Evolutionary conservation across 2,329 filamentous ascomycete species (phyloP), one percentile per base, ranked within the genome.

Genomic region (Chrysoporthe deuterocubensis): DNA sequence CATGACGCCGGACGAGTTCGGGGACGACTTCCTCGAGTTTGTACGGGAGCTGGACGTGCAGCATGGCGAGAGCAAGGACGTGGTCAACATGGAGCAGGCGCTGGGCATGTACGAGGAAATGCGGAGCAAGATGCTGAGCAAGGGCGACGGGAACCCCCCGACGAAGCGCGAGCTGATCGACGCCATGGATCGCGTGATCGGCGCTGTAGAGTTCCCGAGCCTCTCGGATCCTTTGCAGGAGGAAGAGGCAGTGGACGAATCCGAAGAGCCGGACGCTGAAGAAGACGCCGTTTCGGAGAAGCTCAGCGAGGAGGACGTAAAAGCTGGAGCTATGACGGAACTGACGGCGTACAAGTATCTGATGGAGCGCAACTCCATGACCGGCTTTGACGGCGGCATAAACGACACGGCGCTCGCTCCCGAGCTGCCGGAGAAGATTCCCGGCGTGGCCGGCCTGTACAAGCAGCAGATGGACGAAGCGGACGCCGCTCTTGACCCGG

Each of bases 1-100:
- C 79, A 89, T 90, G 79, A 83, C 80, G 66, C 79, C 86, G 67
- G 85, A 88, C 71, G 89, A 93, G 76, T 86, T 90, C 70, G 78
- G 81, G 48, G 81, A 87, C 61, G 86, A 90, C 74, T 84, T 91
- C 73, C 82, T 83, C 62, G 74, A 78, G 66, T 83, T 81, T 81
- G 75, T 83, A 73, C 80, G 75, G 73, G 78, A 74, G 75, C 78
- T 82, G 68, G 80, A 80, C 77, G 75, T 78, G 71, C 78, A 65
- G 68, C 44, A 64, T 37, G 66, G 66, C 48, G 52, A 42, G 16
- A 65, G 52, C 62, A 62, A 63, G 40, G 68, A 65, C 16, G 58
- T 70, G 16, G 59, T 70, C 18, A 75, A 78, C 64, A 79, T 82
- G 63, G 78, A 79, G 66, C 78, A 81, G 67, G 73, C 82, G 69